Evolutionary conservation across 2,329 filamentous ascomycete species (phyloP), one percentile per base, ranked within the genome.

Genomic region (Colletotrichum liriopes): DNA sequence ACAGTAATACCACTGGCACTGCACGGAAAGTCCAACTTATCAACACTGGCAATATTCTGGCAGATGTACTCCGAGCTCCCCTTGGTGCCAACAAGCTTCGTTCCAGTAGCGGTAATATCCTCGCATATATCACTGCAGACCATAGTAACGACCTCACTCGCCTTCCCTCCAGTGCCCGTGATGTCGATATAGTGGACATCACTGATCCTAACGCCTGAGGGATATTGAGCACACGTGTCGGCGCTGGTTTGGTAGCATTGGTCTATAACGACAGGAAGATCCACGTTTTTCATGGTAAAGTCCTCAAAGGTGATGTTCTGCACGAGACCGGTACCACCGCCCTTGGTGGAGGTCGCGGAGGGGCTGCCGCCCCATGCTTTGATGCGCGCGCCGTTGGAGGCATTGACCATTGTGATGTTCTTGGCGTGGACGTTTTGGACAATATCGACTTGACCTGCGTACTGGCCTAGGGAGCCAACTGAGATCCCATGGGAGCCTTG

Each of bases 401-500:
- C 87, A 75, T 91, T 89, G 65, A 84, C 83, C 86, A 91, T 88
- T 45, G 85, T 86, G 54, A 86, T 83, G 74, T 91, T 91, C 79
- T 86, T 89, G 66, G 92, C 87, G 75, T 91, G 89, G 23, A 93
- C 78, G 75, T 93, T 90, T 79, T 93, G 86, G 1, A 93, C 91
- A 56, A 93, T 91, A 73, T 93, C 92, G 20, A 88, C 87, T 74
- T 90, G 86, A n/a, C 85, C 86, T 12, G 82, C 75, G 77, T 93
- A 93, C 79, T 93, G 92, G 23, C 92, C 92, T 0, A 94, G 82
- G 0, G 90, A 92, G 7, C 92, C 92, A 20, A 93, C 90, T 11
- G 88, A 91, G 75, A 94, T 93, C 43, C 92, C 92, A 76, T 94
- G 92, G 2, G 90, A 92, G 37, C 91, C 91, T 43, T 43, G 41